A percentile compares a stretch with the other conserved stretches of the same genome.
Evolutionary conservation across 306 rosid genomes (phyloP).

Genomic region (Vigna angularis): DNA sequence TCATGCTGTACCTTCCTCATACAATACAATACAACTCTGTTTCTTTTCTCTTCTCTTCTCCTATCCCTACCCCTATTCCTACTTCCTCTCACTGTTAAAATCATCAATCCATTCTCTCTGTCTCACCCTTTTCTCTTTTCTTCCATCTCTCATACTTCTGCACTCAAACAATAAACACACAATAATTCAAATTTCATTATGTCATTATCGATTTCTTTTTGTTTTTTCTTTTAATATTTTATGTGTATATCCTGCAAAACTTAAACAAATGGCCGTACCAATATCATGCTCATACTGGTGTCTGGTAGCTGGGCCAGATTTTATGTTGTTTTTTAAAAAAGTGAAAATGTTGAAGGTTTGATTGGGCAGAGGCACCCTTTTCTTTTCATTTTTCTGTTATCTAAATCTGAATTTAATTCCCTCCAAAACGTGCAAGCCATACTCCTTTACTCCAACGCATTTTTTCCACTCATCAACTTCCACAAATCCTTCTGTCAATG

Average conservation of each 20-base stretch:
- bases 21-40: background rate
- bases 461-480: constrained; percentile 6
- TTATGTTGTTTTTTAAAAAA: background rate
- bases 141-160: too few relatives aligned
- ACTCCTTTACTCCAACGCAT: background rate
- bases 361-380: too few relatives aligned
- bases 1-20: constrained; percentile 21
- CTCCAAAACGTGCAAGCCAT: constrained; percentile 40
- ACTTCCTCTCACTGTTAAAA: background rate
- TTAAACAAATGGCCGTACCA: background rate
- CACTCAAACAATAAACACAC: too few relatives aligned
- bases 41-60: too few relatives aligned
- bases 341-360: background rate
- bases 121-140: background rate
- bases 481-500: background rate
- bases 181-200: background rate
- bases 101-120: constrained; percentile 2
- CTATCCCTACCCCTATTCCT: too few relatives aligned
- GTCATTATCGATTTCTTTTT: background rate
- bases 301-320: background rate
- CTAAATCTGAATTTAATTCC: constrained; percentile 37
- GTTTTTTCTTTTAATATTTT: background rate
- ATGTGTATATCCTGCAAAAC: background rate
- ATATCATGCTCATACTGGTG: background rate
- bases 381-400: background rate